Base-by-base conservation (phyloP, 768 basidiomycete genomes). In the Boletus reticulatus region DNA sequence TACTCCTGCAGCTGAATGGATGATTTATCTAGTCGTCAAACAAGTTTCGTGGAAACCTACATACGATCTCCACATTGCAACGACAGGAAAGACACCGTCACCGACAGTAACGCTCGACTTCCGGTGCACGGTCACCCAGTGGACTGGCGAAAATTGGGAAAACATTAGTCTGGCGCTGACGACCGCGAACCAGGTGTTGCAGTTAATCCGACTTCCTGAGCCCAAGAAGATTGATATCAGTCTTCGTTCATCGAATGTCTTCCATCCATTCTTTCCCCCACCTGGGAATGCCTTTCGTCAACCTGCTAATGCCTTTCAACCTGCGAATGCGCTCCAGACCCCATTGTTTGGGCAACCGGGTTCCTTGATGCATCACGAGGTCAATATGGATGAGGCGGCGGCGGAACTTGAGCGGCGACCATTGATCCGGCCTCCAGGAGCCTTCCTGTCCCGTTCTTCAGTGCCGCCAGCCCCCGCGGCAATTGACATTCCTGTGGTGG, bases 131-230 rank as follows among this genome's bases (percentile, higher is more conserved):
- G 64, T 73, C 22, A 57, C 44, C 3, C 73, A 73, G 34, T 50
- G 48, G 32, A 72, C 72, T 0, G 68, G 70, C 4, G 72, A 74
- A 53, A 44, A 65, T 41, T 74, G 72, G 72, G 62, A 60, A 4
- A 58, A 65, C 34, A 57, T 67, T 11, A 48, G 57, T 27, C 52
- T 74, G 43, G 43, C 42, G 19, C 56, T 73, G 14, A 69, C 63
- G 4, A 71, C 72, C 2, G 66, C 61, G 0, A 49, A 61, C 10
- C 64, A 59, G 12, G 48, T 43, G n/a, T 56, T 48, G 19, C 62
- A 59, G 27, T 56, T 62, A 8, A 56, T 59, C 10, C 57, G 62
- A 43, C 60, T 73, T 1, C 56, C 65, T 3, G 62, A 67, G 51
- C 62, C 65, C 16, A 62, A 66, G 46, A 58, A 39, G 38, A 53